Percentiles rank a stretch among this genome's conserved stretches.
Conservation (phyloP, 2,329 filamentous ascomycete genomes). For the Monilinia vaccinii-corymbosi region DNA sequence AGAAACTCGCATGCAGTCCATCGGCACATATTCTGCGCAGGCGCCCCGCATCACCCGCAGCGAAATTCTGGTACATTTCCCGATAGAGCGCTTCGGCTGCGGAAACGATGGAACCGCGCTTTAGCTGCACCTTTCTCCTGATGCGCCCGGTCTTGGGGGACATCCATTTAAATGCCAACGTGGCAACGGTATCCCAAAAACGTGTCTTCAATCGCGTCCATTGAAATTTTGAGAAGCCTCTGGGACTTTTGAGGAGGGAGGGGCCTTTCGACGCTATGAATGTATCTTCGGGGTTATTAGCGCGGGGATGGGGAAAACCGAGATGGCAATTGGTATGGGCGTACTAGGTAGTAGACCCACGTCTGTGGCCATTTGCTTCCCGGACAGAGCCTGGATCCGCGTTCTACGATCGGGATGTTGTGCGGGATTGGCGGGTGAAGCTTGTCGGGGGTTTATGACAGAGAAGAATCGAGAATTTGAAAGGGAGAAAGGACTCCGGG, state of each 20-base stretch:
- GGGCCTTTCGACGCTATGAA: conserved; percentile 30
- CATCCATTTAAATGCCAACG: conserved; percentile 15
- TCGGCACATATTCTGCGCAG: conserved; percentile 46
- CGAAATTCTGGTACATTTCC: conserved; percentile 52
- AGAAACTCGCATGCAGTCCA: conserved; percentile 43
- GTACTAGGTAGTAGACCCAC: conserved; percentile 24
- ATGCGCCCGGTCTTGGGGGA: conserved; percentile 11
- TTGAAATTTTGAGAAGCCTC: conserved; percentile 23
- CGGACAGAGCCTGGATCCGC: background rate
- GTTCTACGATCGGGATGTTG: background rate
- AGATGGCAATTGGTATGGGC: background rate
- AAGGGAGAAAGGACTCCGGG: conserved; percentile 8
- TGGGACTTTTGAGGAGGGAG: conserved; percentile 23
- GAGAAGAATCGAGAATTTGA: conserved; percentile 21
- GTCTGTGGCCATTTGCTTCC: conserved; percentile 17
- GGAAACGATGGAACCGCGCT: conserved; percentile 36
- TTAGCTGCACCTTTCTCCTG: conserved; percentile 31
- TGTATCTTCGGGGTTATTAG: conserved; percentile 25
- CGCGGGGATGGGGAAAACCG: background rate
- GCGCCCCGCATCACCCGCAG: conserved; percentile 43
- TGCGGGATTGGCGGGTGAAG: background rate
- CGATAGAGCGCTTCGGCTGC: conserved; percentile 51
- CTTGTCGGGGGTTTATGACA: conserved; percentile 11
- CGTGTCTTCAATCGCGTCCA: conserved; percentile 20
- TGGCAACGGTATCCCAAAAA: conserved; percentile 20